Percentiles rank a stretch among this genome's conserved stretches.
phyloP scores from a whole-genome alignment of 2,329 filamentous ascomycete genomes.

The Colletotrichum zoysiae region DNA sequence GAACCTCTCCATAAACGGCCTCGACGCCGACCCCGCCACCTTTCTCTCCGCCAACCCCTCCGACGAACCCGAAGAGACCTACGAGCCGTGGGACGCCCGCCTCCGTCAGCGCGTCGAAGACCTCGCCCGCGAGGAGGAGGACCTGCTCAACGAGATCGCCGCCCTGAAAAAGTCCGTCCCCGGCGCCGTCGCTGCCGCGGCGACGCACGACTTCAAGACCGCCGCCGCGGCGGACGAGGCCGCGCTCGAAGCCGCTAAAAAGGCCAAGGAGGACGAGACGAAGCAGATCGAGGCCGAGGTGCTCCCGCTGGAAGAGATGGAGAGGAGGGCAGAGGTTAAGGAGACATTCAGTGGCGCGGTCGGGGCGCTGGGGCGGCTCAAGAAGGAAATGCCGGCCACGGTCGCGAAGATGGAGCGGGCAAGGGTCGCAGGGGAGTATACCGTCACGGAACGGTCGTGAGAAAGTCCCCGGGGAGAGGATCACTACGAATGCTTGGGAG shows the following conservation, averaged over 20 bases:
- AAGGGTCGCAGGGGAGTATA: slow-evolving; percentile 69
- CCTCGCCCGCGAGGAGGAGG: slow-evolving; percentile 72
- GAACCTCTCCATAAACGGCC: slow-evolving; percentile 74
- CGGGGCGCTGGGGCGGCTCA: slow-evolving; percentile 63
- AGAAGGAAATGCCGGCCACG: slow-evolving; percentile 71
- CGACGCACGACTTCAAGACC: slow-evolving; percentile 56
- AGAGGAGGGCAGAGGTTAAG: slow-evolving; percentile 62
- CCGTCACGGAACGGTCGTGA: slow-evolving; percentile 56
- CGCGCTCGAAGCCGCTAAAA: slow-evolving; percentile 43
- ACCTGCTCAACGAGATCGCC: slow-evolving; percentile 73
- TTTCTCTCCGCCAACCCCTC: slow-evolving; percentile 51
- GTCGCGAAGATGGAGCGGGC: slow-evolving; percentile 76
- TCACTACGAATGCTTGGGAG: background rate
- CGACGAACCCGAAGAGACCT: slow-evolving; percentile 55
- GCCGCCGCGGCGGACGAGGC: slow-evolving; percentile 62
- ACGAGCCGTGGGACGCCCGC: slow-evolving; percentile 72
- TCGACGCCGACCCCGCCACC: slow-evolving; percentile 58
- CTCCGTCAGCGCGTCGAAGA: slow-evolving; percentile 70
- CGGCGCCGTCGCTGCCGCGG: slow-evolving; percentile 57
- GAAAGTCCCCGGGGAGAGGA: background rate
- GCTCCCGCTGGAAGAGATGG: slow-evolving; percentile 53
- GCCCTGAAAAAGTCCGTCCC: slow-evolving; percentile 68
- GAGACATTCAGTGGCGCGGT: slow-evolving; percentile 61
- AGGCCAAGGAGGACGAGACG: slow-evolving; percentile 42
- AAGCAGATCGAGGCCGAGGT: slow-evolving; percentile 44